phyloP scores from a whole-genome alignment of 1,284 basidiomycete genomes.

The Agaricales sp. region DNA sequence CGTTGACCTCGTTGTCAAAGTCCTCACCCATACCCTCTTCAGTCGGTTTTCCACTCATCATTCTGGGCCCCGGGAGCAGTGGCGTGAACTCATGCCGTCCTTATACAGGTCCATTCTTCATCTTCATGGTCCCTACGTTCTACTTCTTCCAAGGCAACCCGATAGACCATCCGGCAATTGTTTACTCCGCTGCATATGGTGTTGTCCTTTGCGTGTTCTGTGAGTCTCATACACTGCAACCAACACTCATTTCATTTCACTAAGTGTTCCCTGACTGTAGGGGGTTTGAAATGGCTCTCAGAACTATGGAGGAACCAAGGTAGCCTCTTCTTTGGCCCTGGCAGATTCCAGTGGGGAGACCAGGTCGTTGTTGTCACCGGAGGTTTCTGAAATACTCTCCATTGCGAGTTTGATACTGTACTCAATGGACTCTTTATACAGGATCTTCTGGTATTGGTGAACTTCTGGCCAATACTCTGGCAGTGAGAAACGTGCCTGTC shows the following conservation, averaged over 20 bases:
- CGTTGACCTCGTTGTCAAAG: slow-evolving; percentile 67
- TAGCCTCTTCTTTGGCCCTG: slow-evolving; percentile 47
- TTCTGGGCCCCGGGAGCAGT: neutral
- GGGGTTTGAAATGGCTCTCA: slow-evolving; percentile 60
- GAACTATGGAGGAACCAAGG: slow-evolving; percentile 65
- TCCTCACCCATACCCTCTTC: slow-evolving; percentile 66
- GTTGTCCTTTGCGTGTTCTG: slow-evolving; percentile 50
- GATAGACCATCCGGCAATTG: slow-evolving; percentile 38
- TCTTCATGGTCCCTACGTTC: slow-evolving; percentile 67
- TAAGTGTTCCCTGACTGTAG: slow-evolving; percentile 24
- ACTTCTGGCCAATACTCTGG: slow-evolving; percentile 74
- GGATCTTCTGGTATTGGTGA: slow-evolving; percentile 87
- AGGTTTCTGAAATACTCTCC: slow-evolving; percentile 36
- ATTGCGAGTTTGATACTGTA: slow-evolving; percentile 43
- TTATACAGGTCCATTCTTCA: slow-evolving; percentile 69
- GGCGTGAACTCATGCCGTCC: slow-evolving; percentile 7
- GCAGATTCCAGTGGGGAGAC: slow-evolving; percentile 67
- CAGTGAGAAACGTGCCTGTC: slow-evolving; percentile 71
- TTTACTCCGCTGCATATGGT: slow-evolving; percentile 43
- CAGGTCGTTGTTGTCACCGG: slow-evolving; percentile 87
- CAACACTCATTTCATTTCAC: slow-evolving; percentile 4
- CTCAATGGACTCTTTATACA: slow-evolving; percentile 18
- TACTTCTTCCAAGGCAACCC: slow-evolving; percentile 59
- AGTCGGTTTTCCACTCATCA: slow-evolving; percentile 34
- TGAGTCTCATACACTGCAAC: no score